Percentiles rank a stretch among this genome's conserved stretches.
These are phyloP conservation scores for Russula sp. DNA, from an alignment of 768 basidiomycete species.

Conservation along the genomic window DNA sequence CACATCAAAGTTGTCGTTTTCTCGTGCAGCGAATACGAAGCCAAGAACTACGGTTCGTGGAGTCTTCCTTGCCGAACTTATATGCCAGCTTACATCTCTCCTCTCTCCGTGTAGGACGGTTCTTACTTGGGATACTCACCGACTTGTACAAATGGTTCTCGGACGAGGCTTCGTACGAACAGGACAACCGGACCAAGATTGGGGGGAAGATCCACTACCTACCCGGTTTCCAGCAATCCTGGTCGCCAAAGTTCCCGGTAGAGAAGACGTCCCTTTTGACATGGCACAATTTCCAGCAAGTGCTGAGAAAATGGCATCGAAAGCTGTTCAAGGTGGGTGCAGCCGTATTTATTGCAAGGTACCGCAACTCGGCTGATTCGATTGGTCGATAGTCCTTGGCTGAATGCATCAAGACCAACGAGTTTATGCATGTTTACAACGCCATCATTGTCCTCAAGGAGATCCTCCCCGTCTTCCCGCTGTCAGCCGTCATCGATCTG, in stretches of 20 bases:
- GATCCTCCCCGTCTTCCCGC: conserved; percentile 82
- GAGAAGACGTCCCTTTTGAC: conserved; percentile 50
- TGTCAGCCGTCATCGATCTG: conserved; percentile 49
- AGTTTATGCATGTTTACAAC: conserved; percentile 98
- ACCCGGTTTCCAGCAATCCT: conserved; percentile 63
- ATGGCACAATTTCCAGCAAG: conserved; percentile 63
- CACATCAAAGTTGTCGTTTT: conserved; percentile 82
- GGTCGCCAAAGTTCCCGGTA: conserved; percentile 40
- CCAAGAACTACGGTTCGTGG: conserved; percentile 79
- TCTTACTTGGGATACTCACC: conserved; percentile 69
- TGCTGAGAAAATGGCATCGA: conserved; percentile 81
- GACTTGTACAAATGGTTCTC: conserved; percentile 78
- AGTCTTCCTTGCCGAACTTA: background rate
- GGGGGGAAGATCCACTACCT: conserved; percentile 55
- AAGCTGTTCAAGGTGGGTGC: conserved; percentile 59
- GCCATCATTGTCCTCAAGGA: conserved; percentile 92
- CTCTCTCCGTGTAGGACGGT: conserved; percentile 56
- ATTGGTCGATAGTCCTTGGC: conserved; percentile 54
- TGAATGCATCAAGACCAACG: conserved; percentile 77
- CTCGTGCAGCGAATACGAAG: conserved; percentile 94
- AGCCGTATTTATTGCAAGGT: too few species aligned
- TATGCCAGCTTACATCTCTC: conserved; percentile 6
- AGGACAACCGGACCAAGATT: conserved; percentile 61
- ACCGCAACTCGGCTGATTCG: background rate
- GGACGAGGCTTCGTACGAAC: conserved; percentile 66